Percentiles rank a stretch among this genome's conserved stretches.
Evolutionary conservation across 2,329 filamentous ascomycete genomes (phyloP).

Genomic region (Cordyceps militaris): DNA sequence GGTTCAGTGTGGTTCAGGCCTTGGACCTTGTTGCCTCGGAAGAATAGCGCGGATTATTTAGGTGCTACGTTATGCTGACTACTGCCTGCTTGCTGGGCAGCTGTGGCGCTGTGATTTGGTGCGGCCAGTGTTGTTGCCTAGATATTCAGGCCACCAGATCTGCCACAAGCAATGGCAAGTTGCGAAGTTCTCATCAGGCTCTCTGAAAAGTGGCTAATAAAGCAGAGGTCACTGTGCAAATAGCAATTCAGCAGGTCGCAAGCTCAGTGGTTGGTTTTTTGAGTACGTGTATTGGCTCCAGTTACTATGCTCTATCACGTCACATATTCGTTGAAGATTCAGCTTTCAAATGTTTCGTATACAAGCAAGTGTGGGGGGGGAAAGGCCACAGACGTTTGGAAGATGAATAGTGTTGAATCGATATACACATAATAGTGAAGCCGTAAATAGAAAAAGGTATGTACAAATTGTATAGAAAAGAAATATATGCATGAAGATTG

Average conservation of each 20-base stretch:
- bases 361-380: constrained; percentile 17
- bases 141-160: constrained; percentile 3
- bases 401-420: neutral
- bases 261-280: no score
- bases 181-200: no score
- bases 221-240: no score
- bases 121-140: neutral
- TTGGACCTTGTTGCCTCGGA: constrained; percentile 4
- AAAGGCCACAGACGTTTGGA: constrained; percentile 11
- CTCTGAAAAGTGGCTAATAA: no score
- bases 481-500: constrained; percentile 18
- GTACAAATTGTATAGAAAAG: constrained; percentile 11
- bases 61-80: neutral
- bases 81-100: neutral
- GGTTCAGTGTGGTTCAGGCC: neutral
- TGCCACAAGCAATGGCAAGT: no score
- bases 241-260: no score
- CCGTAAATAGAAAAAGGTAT: neutral
- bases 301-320: neutral
- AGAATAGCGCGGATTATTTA: constrained; percentile 13
- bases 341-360: constrained; percentile 25
- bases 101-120: neutral
- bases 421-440: no score
- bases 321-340: neutral
- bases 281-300: neutral